Base-by-base conservation (phyloP, 1,284 basidiomycete genomes). In the Bjerkandera adusta region DNA sequence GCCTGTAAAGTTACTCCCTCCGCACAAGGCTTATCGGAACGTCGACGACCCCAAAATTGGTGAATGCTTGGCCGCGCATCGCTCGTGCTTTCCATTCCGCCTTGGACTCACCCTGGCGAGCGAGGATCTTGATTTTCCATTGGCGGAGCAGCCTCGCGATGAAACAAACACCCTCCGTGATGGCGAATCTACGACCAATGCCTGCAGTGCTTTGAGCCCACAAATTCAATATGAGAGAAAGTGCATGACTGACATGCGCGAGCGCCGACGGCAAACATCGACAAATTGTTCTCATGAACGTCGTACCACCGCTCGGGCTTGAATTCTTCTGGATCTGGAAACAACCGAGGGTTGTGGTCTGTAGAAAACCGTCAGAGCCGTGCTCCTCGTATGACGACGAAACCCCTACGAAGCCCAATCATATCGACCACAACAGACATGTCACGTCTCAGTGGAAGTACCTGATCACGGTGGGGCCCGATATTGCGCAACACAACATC, bases 381-480 rank as follows among this genome's bases (percentile, higher is more conserved):
- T n/a, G n/a, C n/a, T n/a, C n/a, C n/a, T n/a, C n/a, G n/a, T n/a
- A n/a, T n/a, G n/a, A n/a, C n/a, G 43, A 27, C 15, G 8, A 12
- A 21, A 5, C 5, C 72, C 77, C 63, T 50, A 79, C 77, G 72
- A 47, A 75, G 55, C 45, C 76, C 75, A 48, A 79, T 51, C 64
- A 80, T 69, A 49, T 81, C 77, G 5, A 78, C 64, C 5, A 73
- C 48, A 13, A 77, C 54, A 65, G 68, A 48, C 15, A 26, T 45
- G 24, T 51, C 58, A 30, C 56, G 52, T 20, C 39, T 30, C 4
- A 61, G 39, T 12, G 43, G 18, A 20, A 59, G 27, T 3, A 39
- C 48, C 36, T 61, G 30, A n/a, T 53, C 57, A 18, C 45, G 16
- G 10, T 58, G 56, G 22, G 63, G 49, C 18, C 51, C 48, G 32